phyloP scores from a whole-genome alignment of 768 basidiomycete species.

The Phanerochaete carnosa region DNA sequence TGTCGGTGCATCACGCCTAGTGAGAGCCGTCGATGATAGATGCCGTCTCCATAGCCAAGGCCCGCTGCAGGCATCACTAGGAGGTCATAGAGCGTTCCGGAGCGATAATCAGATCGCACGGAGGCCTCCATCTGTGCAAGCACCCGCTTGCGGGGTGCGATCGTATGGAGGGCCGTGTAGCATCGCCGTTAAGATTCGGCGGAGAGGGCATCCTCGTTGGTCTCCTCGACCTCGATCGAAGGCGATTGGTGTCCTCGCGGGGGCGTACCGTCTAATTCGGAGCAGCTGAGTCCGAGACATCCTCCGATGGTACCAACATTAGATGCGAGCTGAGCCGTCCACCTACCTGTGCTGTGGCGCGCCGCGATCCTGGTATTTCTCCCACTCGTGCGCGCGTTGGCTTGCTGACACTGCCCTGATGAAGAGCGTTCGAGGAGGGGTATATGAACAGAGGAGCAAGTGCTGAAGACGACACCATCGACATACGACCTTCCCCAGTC shows the following conservation, averaged over 20 bases:
- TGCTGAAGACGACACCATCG: not conserved
- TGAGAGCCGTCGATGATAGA: not conserved
- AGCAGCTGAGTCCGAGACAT: not conserved
- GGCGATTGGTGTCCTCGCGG: not conserved
- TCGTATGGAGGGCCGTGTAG: not conserved
- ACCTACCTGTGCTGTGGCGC: not conserved
- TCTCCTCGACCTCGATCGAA: not conserved
- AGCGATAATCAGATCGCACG: not conserved
- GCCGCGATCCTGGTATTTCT: not conserved
- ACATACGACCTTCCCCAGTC: not conserved
- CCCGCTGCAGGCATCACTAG: not conserved
- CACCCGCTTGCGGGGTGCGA: not conserved
- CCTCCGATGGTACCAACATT: not conserved
- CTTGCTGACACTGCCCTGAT: not conserved
- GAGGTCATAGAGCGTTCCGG: not conserved
- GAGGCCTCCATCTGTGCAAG: not conserved
- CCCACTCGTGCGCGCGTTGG: not conserved
- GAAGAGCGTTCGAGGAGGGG: not conserved
- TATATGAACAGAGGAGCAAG: not conserved
- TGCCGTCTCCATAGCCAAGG: not conserved
- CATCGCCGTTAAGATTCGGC: not conserved
- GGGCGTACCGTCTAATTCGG: not conserved
- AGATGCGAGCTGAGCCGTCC: not conserved
- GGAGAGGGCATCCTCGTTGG: not conserved
- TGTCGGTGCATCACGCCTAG: not conserved